Conservation (phyloP, 345 rosid species). For the Gossypium rotundifolium region DNA sequence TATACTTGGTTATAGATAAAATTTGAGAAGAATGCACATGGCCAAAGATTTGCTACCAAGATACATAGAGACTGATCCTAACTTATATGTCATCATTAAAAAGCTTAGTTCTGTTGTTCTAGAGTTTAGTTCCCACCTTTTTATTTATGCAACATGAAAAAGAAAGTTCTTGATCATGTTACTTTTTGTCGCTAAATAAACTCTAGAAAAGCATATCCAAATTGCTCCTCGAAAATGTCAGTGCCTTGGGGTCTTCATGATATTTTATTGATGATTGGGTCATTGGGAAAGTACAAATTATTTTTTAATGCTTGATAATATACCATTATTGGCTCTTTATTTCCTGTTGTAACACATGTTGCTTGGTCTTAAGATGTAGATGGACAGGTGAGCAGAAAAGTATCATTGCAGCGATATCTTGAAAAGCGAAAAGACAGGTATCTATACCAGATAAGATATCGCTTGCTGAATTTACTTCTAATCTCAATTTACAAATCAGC, state of each 20-base stretch:
- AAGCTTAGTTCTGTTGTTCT: background rate
- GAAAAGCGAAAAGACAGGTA: slow-evolving; percentile 85
- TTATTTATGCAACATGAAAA: background rate
- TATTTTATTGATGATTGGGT: background rate
- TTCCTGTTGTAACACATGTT: slow-evolving; percentile 16
- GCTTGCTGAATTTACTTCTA: background rate
- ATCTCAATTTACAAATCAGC: background rate
- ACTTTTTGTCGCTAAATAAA: background rate
- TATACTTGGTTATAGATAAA: background rate
- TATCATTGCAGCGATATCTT: slow-evolving; percentile 60
- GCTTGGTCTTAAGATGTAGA: slow-evolving; percentile 46
- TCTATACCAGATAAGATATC: background rate
- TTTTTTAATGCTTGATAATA: background rate
- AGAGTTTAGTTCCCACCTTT: background rate
- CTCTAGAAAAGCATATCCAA: background rate
- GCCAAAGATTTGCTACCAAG: background rate
- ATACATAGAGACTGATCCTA: background rate
- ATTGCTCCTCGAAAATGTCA: background rate
- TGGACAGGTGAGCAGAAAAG: slow-evolving; percentile 61
- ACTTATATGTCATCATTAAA: background rate
- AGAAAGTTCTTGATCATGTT: background rate
- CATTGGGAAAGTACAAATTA: background rate
- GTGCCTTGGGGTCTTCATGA: background rate
- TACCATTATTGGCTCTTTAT: background rate
- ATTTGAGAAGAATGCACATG: background rate